Percentiles rank a stretch among this genome's conserved stretches.
These are phyloP conservation scores for Phytophthora capsici DNA, from an alignment of 352 stramenopile genomes.

Conservation along the genomic window DNA sequence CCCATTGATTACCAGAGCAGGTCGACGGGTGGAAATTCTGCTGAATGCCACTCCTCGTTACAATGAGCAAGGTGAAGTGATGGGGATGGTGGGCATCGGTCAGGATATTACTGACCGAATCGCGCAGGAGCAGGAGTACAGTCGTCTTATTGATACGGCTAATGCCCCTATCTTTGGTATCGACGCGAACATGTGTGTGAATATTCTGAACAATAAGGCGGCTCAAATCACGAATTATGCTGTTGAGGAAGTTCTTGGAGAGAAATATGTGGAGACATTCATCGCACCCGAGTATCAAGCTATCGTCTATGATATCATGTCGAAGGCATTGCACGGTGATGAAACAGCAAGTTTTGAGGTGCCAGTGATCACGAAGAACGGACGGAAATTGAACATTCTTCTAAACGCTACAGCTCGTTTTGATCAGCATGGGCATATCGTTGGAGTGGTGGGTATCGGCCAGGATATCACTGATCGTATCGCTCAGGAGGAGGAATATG, in stretches of 20 bases:
- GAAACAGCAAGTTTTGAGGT: conserved; percentile 75
- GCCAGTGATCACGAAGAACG: conserved; percentile 57
- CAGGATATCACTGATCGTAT: conserved; percentile 60
- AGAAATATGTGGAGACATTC: conserved; percentile 67
- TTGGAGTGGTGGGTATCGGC: conserved; percentile 66
- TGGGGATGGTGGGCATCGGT: conserved; percentile 81
- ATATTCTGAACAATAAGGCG: conserved; percentile 73
- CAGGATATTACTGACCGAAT: conserved; percentile 74
- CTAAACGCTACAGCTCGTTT: conserved; percentile 62
- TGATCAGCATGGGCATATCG: conserved; percentile 51
- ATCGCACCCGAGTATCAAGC: conserved; percentile 61
- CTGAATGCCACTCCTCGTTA: conserved; percentile 74
- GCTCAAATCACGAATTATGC: conserved; percentile 63
- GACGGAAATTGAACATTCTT: conserved; percentile 50
- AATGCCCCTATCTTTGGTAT: conserved; percentile 79
- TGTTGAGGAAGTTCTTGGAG: conserved; percentile 58
- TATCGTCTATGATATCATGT: conserved; percentile 57
- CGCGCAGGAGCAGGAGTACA: conserved; percentile 73
- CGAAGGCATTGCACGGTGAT: conserved; percentile 59
- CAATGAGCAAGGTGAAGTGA: conserved; percentile 69
- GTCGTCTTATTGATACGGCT: conserved; percentile 71
- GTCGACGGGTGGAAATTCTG: conserved; percentile 51
- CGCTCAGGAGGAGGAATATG: conserved; percentile 73
- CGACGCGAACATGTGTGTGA: conserved; percentile 66
- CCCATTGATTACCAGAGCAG: conserved; percentile 56